Evolutionary conservation across 306 rosid genomes (phyloP).

Genomic region (Senna tora): DNA sequence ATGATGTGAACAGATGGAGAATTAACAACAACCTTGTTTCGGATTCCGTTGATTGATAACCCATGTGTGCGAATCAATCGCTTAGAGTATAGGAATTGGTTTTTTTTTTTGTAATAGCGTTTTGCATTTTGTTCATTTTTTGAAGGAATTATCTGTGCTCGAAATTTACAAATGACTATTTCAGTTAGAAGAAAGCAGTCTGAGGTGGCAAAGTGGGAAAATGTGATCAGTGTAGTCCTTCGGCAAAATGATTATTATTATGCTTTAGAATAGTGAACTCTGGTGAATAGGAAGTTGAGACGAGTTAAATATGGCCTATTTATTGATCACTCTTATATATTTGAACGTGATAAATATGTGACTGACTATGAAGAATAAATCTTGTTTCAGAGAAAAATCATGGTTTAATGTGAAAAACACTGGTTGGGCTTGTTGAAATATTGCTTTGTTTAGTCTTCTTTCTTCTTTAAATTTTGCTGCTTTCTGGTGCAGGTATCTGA

Average conservation of each 20-base stretch:
- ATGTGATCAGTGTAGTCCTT: background rate
- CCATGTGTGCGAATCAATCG: background rate
- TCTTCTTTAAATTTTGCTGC: constrained; percentile 1
- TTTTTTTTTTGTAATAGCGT: background rate
- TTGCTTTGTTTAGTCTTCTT: background rate
- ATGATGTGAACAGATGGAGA: background rate
- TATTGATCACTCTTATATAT: background rate
- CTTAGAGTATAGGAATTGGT: background rate
- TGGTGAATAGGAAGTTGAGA: background rate
- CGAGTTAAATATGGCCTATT: background rate
- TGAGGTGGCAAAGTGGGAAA: background rate
- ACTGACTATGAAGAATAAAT: constrained; percentile 1
- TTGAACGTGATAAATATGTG: constrained; percentile 1
- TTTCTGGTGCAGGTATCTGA: constrained; percentile 70
- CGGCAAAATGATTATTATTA: background rate
- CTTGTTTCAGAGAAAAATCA: background rate
- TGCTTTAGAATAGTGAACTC: background rate
- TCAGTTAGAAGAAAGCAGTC: background rate
- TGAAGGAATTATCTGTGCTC: background rate
- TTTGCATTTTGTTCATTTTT: background rate
- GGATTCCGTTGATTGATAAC: constrained; percentile 7
- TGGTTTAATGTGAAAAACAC: background rate
- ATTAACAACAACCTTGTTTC: background rate
- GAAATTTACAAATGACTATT: background rate
- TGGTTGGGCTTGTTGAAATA: background rate